Evolutionary conservation across 805 yeast species (phyloP).

Genomic region (Barnettozyma vustinii): DNA sequence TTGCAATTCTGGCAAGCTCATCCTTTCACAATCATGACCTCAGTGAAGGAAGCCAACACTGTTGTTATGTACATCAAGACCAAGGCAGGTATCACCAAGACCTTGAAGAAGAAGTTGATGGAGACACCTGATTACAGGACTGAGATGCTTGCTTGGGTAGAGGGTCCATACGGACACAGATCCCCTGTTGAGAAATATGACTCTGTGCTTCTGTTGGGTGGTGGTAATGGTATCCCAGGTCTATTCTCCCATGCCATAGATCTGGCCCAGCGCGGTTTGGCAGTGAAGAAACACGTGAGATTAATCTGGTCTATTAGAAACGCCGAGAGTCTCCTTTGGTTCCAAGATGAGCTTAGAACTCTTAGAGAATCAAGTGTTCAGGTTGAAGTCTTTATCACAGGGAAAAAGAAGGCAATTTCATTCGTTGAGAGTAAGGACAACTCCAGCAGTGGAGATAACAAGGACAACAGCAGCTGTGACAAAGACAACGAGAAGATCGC

Average conservation of each 20-base stretch:
- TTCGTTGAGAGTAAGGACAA: neutral
- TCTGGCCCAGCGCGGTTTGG: constrained; percentile 17
- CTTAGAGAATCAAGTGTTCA: constrained; percentile 26
- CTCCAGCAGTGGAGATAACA: neutral
- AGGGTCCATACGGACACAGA: constrained; percentile 54
- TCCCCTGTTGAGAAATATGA: constrained; percentile 33
- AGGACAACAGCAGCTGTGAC: constrained; percentile 2
- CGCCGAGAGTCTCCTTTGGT: constrained; percentile 43
- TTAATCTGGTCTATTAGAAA: constrained; percentile 64
- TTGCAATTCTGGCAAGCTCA: constrained; percentile 59
- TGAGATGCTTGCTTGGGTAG: constrained; percentile 34
- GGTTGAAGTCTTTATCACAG: constrained; percentile 34
- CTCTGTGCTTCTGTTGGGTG: constrained; percentile 37
- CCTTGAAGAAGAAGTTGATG: constrained; percentile 29
- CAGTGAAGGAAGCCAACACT: constrained; percentile 30
- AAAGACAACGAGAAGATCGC: neutral
- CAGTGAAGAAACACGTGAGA: constrained; percentile 29
- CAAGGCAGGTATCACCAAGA: constrained; percentile 48
- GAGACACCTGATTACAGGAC: constrained; percentile 26
- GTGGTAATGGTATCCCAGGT: constrained; percentile 50
- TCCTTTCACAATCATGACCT: constrained; percentile 54
- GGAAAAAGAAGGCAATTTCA: constrained; percentile 11
- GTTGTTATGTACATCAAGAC: constrained; percentile 37
- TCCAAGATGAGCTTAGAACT: constrained; percentile 36
- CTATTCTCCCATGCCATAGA: constrained; percentile 35